These are phyloP conservation scores for Favolaschia claudopus DNA, from an alignment of 768 basidiomycete genomes.

Conservation along the genomic window DNA sequence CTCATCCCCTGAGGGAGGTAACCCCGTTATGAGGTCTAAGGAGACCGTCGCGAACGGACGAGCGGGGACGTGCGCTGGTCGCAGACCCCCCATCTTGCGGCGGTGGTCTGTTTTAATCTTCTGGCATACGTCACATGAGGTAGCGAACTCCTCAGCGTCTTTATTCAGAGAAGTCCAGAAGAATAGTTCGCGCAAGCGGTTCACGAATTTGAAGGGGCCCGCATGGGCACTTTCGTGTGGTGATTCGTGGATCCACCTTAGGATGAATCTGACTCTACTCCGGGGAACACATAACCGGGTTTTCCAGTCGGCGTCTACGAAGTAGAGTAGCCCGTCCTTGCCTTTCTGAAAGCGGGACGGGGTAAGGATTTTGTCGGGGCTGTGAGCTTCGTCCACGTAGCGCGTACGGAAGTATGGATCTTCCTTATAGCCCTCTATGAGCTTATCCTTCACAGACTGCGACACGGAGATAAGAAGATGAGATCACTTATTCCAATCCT, in stretches of 20 bases:
- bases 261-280: constrained; percentile 25
- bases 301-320: constrained; percentile 18
- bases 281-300: constrained; percentile 9
- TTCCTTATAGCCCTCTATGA: background rate
- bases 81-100: constrained; percentile 4
- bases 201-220: background rate
- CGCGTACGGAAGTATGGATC: background rate
- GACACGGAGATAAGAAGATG: background rate
- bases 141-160: constrained; percentile 4
- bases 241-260: constrained; percentile 9
- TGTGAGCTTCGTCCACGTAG: background rate
- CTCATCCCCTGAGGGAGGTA: constrained; percentile 22
- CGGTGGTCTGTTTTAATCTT: constrained; percentile 15
- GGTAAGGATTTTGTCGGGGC: background rate
- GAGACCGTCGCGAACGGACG: constrained; percentile 14
- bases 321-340: constrained; percentile 13
- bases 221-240: constrained; percentile 7
- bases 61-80: constrained; percentile 2
- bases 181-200: background rate
- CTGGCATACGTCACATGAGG: constrained; percentile 8
- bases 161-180: constrained; percentile 1
- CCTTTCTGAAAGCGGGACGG: constrained; percentile 10
- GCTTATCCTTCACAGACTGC: background rate
- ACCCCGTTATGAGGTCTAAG: constrained; percentile 7
- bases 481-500: background rate